A percentile compares a stretch with the other conserved stretches of the same genome.
These are phyloP conservation scores for Trametes pubescens DNA, from an alignment of 1,284 basidiomycete species.

Conservation along the genomic window DNA sequence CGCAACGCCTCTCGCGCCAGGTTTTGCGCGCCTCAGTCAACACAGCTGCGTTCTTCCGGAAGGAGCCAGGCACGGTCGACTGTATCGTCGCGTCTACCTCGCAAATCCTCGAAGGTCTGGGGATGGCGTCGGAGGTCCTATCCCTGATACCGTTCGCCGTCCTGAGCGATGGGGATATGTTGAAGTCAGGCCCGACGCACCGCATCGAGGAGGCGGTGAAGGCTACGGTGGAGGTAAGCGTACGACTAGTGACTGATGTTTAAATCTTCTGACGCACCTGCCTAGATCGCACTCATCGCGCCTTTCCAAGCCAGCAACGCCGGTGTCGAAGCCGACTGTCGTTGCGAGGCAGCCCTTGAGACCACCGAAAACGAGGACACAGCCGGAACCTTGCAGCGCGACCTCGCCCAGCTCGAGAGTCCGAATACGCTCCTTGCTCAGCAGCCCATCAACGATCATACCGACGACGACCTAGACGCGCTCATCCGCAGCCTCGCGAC, in stretches of 20 bases:
- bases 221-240: neutral
- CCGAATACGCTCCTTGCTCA: too few species aligned
- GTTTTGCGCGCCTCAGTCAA: neutral
- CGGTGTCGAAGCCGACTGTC: neutral
- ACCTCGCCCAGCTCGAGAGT: neutral
- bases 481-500: constrained; percentile 1
- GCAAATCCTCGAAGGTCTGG: neutral
- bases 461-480: neutral
- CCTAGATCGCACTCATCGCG: neutral
- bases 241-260: neutral
- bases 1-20: neutral
- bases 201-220: neutral
- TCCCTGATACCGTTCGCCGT: neutral
- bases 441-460: neutral
- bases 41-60: neutral
- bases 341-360: neutral
- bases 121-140: neutral
- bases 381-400: neutral
- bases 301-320: neutral
- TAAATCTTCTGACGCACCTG: neutral
- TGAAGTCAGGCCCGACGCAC: neutral
- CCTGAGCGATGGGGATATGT: neutral
- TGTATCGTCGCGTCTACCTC: neutral
- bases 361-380: neutral
- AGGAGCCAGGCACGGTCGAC: neutral